These are phyloP conservation scores for Entomortierella chlamydospora DNA, from an alignment of 192 early-diverging fungal genomes.

Conservation along the genomic window DNA sequence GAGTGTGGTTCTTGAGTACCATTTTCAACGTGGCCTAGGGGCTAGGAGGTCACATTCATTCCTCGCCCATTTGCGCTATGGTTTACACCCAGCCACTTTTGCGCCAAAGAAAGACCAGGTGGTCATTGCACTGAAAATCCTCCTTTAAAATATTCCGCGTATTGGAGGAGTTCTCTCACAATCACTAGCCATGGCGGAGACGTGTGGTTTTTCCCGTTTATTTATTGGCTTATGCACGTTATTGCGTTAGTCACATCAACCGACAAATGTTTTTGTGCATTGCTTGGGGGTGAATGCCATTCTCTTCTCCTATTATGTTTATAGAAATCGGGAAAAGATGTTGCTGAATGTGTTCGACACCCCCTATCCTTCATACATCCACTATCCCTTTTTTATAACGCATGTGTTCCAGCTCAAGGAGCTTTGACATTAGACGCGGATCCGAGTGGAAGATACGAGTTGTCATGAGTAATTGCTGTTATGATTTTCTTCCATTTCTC, in stretches of 20 bases:
- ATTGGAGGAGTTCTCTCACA: no score
- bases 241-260: background rate
- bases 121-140: no score
- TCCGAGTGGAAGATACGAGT: background rate
- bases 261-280: background rate
- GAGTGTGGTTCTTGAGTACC: constrained; percentile 11
- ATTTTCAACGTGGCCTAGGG: constrained; percentile 21
- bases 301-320: background rate
- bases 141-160: no score
- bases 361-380: background rate
- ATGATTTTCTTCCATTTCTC: background rate
- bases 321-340: background rate
- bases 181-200: no score
- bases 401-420: background rate
- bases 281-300: constrained; percentile 2
- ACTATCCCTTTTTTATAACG: background rate
- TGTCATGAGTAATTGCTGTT: background rate
- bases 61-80: background rate
- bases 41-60: constrained; percentile 16
- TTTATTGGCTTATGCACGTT: background rate
- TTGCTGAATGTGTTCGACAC: background rate
- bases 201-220: constrained; percentile 6
- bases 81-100: background rate
- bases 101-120: background rate
- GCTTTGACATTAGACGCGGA: background rate